Evolutionary conservation across 139 green algal species (phyloP), one percentile per base, ranked within the genome.

Genomic region (Pleodorina starrii): DNA sequence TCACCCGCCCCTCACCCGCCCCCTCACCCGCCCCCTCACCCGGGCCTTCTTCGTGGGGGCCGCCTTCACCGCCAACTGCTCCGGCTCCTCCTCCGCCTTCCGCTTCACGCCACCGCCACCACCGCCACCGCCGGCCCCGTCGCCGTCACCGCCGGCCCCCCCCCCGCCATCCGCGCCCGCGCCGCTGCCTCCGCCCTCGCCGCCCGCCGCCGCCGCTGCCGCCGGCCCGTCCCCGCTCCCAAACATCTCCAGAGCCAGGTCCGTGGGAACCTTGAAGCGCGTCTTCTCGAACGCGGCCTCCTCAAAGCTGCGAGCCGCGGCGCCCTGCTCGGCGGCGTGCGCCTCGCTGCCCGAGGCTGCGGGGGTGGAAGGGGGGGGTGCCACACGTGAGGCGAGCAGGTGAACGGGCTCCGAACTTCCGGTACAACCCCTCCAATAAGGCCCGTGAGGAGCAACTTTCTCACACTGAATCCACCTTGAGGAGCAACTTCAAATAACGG

Each of bases 201-300:
- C 54, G 36, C 19, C 77, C 23, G n/a, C n/a, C n/a, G n/a, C n/a
- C n/a, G n/a, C n/a, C n/a, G n/a, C n/a, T n/a, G n/a, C n/a, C n/a
- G 40, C 54, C 54, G 35, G 9, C 38, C 51, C 66, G 0, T 63
- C 63, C 7, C 25, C 82, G 5, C 32, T 5, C 43, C 5, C 43
- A 5, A 90, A 84, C 85, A 83, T 73, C 66, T 83, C 54, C 51
- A 84, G 42, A 0, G 74, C 43, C 72, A 90, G 38, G 23, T 90
- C 85, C 27, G 38, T 6, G 2, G 85, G 85, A 36, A 91, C 82
- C 74, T 91, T 91, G 74, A 91, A 91, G 36, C 89, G 82, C 60
- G 79, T 35, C 71, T 89, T 87, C 14, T 89, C 74, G 27, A 89
- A 91, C 19, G 29, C n/a, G 1, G 84, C 11, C 35, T 91, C 89